phyloP scores from a whole-genome alignment of 176 grass and related monocot species.

The Olyra latifolia region DNA sequence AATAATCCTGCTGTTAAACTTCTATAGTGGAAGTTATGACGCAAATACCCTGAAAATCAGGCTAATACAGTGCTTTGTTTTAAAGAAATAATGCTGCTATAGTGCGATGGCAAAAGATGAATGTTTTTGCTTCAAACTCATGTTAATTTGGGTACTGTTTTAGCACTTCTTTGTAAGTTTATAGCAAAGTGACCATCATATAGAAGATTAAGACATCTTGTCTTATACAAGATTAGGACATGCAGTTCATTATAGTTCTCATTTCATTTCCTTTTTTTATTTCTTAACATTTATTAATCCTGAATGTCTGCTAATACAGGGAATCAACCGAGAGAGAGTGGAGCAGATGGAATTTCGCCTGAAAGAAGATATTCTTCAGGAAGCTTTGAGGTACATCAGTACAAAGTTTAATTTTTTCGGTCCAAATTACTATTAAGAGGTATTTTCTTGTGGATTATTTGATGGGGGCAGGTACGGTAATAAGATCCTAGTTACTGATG shows the following conservation, averaged over 20 bases:
- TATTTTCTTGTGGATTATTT: slow-evolving; percentile 38
- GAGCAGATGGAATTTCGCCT: slow-evolving; percentile 99
- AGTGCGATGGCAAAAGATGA: not conserved
- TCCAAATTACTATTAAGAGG: slow-evolving; percentile 23
- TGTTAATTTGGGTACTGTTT: slow-evolving; percentile 9
- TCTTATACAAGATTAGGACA: not conserved
- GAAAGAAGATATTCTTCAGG: slow-evolving; percentile 94
- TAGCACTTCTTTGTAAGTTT: not conserved
- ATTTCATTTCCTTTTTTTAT: slow-evolving; percentile 13
- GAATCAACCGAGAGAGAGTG: slow-evolving; percentile 97
- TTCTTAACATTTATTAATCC: slow-evolving; percentile 12
- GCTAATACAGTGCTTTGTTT: slow-evolving; percentile 20
- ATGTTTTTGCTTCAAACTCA: not conserved
- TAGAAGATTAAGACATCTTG: not conserved
- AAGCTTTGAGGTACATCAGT: slow-evolving; percentile 71
- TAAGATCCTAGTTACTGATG: slow-evolving; percentile 96
- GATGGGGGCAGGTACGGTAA: slow-evolving; percentile 70
- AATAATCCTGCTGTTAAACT: slow-evolving; percentile 11
- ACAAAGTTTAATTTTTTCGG: slow-evolving; percentile 22
- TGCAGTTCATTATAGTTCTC: slow-evolving; percentile 1
- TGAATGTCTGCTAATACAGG: slow-evolving; percentile 53
- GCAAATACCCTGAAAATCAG: slow-evolving; percentile 10
- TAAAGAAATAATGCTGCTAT: not conserved
- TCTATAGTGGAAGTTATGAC: not conserved
- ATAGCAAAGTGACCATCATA: not conserved